Evolutionary conservation across 2,329 filamentous ascomycete species (phyloP), one percentile per base, ranked within the genome.

Genomic region (Acarospora socialis): DNA sequence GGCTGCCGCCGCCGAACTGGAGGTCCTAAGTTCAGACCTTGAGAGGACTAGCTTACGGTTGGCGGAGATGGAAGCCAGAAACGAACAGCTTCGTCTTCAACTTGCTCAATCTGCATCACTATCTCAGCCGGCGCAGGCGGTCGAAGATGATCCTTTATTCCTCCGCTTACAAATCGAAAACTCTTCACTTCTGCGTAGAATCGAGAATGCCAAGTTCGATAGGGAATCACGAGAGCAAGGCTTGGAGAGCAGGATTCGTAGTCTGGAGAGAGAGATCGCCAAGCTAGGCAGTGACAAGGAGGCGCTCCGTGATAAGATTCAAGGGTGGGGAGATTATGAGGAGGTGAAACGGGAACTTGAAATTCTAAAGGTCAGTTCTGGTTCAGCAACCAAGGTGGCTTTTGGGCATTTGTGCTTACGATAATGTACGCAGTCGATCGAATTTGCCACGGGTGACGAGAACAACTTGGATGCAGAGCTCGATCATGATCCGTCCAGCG

Each of bases 321-420:
- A 83, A 41, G 92, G 81, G 51, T 92, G 82, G 74, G 73, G 73
- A 43, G 90, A 98, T 53, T 98, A 98, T 52, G 86, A 95, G 20
- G 87, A 95, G 37, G 73, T 98, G 28, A 94, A 90, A 57, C 81
- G 92, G 42, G 92, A 98, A 55, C 67, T 98, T 3, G 87, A 95
- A 48, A 86, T 95, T 39, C 70, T 98, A 38, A 93, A 93, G 53
- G 68, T 68, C 49, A 36, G 49, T 43, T n/a, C n/a, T n/a, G n/a
- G n/a, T n/a, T n/a, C n/a, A n/a, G n/a, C n/a, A n/a, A n/a, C n/a
- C n/a, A n/a, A n/a, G n/a, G 10, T 31, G 5, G 14, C 17, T 33
- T 21, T 28, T 25, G 8, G 14, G 2, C 12, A 19, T n/a, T n/a
- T 5, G 4, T 20, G 8, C 28, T 43, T 34, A 39, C n/a, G 7